Evolutionary conservation across 441 rosid genomes (phyloP), one percentile per base, ranked within the genome.

Genomic region (Adansonia madagascariensis): DNA sequence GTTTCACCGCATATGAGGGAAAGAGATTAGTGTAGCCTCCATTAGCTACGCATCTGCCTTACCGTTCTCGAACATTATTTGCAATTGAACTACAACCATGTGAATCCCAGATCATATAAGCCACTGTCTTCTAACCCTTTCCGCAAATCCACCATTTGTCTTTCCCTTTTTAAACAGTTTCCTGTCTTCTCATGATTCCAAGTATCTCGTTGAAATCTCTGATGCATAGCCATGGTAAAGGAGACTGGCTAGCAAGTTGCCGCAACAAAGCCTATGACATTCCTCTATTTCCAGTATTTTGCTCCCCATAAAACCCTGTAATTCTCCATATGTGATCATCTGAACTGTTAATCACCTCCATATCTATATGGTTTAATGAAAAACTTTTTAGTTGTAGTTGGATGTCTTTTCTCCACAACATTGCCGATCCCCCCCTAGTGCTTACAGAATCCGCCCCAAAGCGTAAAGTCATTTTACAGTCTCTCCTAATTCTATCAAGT

Each of bases 211-310:
- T 56, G 5, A 56, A 56, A 9, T 20, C 61, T 1, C 8, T 8
- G 0, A 56, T 4, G 6, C 61, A 49, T 1, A 17, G 2, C 24
- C 24, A 56, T 56, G 1, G 8, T n/a, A 4, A 17, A 5, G 0
- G 6, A 0, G 7, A 0, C 0, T n/a, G 4, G 3, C 8, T 1
- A 0, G 24, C 20, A 1, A 56, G 10, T 0, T n/a, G 10, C 15
- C 8, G 6, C 6, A n/a, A 1, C 6, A 56, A 4, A 5, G 2
- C 6, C 61, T 24, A 56, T 8, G 24, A 6, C 0, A 0, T 0
- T 0, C 15, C 0, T n/a, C 8, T 4, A 1, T 2, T 0, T 4
- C 10, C 0, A 0, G 24, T 17, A 8, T n/a, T 10, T 0, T 24
- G 1, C 2, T 56, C 24, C 0, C 61, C 61, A 17, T 56, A 56